phyloP scores from a whole-genome alignment of 345 rosid genomes.

The Punica granatum region DNA sequence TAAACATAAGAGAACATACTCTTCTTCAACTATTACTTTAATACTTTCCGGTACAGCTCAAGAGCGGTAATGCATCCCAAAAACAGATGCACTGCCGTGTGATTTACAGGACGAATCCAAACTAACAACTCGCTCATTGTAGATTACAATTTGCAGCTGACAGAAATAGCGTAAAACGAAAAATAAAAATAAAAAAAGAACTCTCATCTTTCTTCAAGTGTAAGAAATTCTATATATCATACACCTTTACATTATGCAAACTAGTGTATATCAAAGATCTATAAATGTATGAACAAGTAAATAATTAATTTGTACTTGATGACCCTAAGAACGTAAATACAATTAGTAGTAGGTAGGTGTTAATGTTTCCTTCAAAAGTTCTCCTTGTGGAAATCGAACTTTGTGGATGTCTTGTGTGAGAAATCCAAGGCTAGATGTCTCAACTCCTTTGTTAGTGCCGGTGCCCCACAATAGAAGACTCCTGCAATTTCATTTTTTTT shows the following conservation, averaged over 20 bases:
- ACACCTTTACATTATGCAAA: not conserved
- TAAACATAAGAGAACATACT: not conserved
- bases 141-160: conserved; percentile 2
- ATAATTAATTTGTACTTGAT: not conserved
- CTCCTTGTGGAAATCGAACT: conserved; percentile 90
- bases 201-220: no score
- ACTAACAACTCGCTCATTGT: not conserved
- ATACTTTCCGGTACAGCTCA: not conserved
- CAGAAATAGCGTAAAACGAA: not conserved
- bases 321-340: not conserved
- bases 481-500: conserved; percentile 37
- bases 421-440: conserved; percentile 63
- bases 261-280: not conserved
- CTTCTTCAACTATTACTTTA: not conserved
- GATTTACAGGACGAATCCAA: not conserved
- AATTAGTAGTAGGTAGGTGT: not conserved
- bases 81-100: not conserved
- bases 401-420: conserved; percentile 70
- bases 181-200: no score
- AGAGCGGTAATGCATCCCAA: not conserved
- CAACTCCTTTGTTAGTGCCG: conserved; percentile 55
- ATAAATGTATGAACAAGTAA: not conserved
- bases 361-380: conserved; percentile 40
- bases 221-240: not conserved
- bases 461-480: conserved; percentile 89